phyloP scores from a whole-genome alignment of 352 stramenopile species.

The Elongisporangium undulatum region DNA sequence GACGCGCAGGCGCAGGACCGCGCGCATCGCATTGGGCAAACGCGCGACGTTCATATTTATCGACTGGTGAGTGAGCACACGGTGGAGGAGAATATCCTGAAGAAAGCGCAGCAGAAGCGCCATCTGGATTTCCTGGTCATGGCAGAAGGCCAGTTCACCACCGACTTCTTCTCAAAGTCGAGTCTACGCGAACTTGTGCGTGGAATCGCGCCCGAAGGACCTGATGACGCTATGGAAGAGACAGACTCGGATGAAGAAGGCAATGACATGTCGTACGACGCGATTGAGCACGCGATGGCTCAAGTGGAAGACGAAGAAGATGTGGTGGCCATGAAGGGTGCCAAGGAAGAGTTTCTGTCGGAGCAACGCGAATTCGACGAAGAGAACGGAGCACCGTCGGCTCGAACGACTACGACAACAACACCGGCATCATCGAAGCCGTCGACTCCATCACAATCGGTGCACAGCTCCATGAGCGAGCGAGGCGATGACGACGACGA shows the following conservation, averaged over 20 bases:
- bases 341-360: conserved; percentile 44
- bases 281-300: conserved; percentile 92
- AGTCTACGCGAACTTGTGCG: conserved; percentile 83
- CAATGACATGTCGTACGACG: conserved; percentile 54
- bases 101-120: conserved; percentile 97
- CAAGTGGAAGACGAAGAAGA: conserved; percentile 95
- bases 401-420: conserved; percentile 5
- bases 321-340: conserved; percentile 89
- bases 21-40: conserved; percentile 97
- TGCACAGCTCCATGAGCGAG: conserved; percentile 30
- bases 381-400: conserved; percentile 19
- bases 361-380: conserved; percentile 68
- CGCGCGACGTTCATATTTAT: conserved; percentile 99
- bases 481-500: conserved; percentile 33
- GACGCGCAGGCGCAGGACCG: conserved; percentile 95
- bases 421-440: conserved; percentile 24
- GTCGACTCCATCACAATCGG: conserved; percentile 27
- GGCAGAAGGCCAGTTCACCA: conserved; percentile 66
- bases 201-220: not conserved
- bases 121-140: conserved; percentile 96
- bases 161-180: conserved; percentile 81
- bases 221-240: conserved; percentile 22
- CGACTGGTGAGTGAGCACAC: conserved; percentile 95
- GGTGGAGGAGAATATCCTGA: conserved; percentile 99
- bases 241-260: conserved; percentile 34